phyloP scores from a whole-genome alignment of 257 asterid genomes.

The Solanum tarijense region DNA sequence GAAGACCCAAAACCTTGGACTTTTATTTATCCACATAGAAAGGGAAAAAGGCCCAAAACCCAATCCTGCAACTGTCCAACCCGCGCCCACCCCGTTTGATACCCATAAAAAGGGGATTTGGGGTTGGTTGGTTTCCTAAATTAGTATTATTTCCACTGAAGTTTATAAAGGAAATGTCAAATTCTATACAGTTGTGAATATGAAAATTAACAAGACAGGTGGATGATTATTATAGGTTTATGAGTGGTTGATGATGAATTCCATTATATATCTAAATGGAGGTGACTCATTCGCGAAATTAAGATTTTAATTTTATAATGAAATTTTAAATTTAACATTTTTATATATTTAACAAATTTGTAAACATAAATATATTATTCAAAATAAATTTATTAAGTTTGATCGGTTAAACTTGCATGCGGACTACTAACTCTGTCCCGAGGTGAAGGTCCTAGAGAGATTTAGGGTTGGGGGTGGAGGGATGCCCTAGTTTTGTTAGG shows the following conservation, averaged over 20 bases:
- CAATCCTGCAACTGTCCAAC: no score
- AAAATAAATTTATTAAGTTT: no score
- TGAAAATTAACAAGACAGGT: not conserved
- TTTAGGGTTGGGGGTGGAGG: not conserved
- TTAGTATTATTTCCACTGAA: not conserved
- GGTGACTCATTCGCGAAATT: no score
- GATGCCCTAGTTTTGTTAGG: not conserved
- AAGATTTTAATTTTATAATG: not conserved
- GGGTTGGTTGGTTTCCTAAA: not conserved
- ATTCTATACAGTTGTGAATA: not conserved
- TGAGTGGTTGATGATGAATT: not conserved
- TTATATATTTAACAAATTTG: no score
- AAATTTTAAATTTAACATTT: no score
- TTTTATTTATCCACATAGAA: no score
- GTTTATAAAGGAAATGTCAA: not conserved
- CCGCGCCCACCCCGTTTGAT: no score
- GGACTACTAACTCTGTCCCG: not conserved
- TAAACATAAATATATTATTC: no score
- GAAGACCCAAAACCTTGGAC: no score
- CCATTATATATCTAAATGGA: not conserved
- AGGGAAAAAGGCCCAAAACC: no score
- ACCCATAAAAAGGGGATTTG: no score
- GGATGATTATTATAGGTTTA: not conserved
- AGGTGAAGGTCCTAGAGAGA: not conserved
- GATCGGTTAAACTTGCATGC: not conserved